phyloP scores from a whole-genome alignment of 1,139 yeast genomes.

The Diutina pseudorugosa region DNA sequence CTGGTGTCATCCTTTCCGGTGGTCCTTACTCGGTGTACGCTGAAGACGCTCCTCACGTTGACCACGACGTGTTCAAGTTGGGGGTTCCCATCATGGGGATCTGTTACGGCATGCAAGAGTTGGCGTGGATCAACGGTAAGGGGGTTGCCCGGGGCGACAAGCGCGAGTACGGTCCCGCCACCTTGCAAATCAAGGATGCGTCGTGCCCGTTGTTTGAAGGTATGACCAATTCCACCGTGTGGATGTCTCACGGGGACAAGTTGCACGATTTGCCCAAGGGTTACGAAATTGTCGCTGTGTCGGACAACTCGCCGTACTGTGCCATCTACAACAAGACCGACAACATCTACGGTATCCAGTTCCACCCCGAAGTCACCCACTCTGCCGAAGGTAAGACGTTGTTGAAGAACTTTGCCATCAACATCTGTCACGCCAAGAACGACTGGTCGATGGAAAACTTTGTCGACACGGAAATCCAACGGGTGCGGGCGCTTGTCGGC shows the following conservation, averaged over 20 bases:
- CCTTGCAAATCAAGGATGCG: conserved; percentile 61
- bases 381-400: conserved; percentile 81
- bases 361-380: conserved; percentile 99
- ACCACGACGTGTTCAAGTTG: conserved; percentile 81
- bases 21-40: conserved; percentile 98
- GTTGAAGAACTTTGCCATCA: conserved; percentile 84
- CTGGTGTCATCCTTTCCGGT: conserved; percentile 92
- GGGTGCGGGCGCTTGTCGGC: conserved; percentile 86
- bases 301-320: conserved; percentile 91
- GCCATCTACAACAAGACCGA: conserved; percentile 74
- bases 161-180: conserved; percentile 97
- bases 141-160: conserved; percentile 95
- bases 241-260: conserved; percentile 99
- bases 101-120: conserved; percentile 98
- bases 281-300: conserved; percentile 79
- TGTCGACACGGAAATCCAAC: conserved; percentile 87
- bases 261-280: conserved; percentile 83
- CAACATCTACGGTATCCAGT: conserved; percentile 86
- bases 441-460: conserved; percentile 99
- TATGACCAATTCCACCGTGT: conserved; percentile 86
- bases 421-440: conserved; percentile 74
- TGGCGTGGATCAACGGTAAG: conserved; percentile 96
- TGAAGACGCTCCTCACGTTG: conserved; percentile 94
- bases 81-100: conserved; percentile 93
- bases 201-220: conserved; percentile 68